phyloP scores from a whole-genome alignment of 345 rosid genomes.

The Camelina sativa region DNA sequence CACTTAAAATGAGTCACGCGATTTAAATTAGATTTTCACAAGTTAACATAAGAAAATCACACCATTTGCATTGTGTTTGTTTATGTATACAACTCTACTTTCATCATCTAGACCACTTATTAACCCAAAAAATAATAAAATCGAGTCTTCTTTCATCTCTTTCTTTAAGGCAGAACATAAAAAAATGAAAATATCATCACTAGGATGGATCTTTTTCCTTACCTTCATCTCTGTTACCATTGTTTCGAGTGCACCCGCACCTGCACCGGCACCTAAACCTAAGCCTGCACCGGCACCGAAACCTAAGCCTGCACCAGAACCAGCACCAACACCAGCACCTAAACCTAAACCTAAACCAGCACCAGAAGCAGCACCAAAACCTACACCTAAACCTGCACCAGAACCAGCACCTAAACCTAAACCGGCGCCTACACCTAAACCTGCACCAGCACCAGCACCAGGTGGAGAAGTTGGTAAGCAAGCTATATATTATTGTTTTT shows the following conservation, averaged over 20 bases:
- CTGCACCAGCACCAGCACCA: not conserved
- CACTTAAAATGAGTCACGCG: not conserved
- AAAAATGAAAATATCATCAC: constrained; percentile 26
- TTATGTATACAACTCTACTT: constrained; percentile 26
- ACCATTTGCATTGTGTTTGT: constrained; percentile 20
- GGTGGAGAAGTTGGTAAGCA: constrained; percentile 38
- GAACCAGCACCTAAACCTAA: not conserved
- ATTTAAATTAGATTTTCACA: not conserved
- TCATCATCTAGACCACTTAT: constrained; percentile 18
- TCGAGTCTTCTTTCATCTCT: not conserved
- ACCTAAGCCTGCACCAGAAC: not conserved
- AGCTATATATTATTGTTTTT: not conserved
- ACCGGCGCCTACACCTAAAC: not conserved
- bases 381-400: not conserved
- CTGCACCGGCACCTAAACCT: too few species aligned
- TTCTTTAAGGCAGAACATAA: not conserved
- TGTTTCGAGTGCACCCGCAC: constrained; percentile 8
- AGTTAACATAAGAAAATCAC: constrained; percentile 17
- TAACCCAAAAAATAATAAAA: not conserved
- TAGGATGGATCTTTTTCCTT: not conserved
- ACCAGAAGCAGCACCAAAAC: not conserved
- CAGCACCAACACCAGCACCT: not conserved
- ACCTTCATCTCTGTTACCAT: constrained; percentile 2
- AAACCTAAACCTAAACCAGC: too few species aligned
- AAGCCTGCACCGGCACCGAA: too few species aligned